phyloP scores from a whole-genome alignment of 140 eudicot genomes.

The Senecio squalidus region DNA sequence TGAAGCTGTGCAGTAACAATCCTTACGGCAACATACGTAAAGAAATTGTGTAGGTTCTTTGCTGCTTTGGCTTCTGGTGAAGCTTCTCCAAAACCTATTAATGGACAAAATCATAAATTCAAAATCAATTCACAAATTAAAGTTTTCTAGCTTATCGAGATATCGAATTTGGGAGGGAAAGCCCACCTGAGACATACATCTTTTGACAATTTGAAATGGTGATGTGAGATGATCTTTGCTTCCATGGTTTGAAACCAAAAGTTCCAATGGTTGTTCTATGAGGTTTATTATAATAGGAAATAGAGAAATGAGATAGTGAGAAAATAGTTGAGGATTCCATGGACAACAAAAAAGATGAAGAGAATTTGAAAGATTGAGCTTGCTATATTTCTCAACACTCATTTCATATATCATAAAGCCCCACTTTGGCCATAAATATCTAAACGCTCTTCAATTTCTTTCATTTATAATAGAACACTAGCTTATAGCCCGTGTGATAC shows the following conservation, averaged over 20 bases:
- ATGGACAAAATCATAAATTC: constrained; percentile 6
- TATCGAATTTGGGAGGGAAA: not conserved
- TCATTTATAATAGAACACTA: not conserved
- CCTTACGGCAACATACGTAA: constrained; percentile 81
- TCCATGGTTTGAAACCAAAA: constrained; percentile 43
- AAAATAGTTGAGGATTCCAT: constrained; percentile 51
- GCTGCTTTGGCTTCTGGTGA: constrained; percentile 95
- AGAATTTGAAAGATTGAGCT: constrained; percentile 1
- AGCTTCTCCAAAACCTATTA: constrained; percentile 91
- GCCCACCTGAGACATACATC: constrained; percentile 91
- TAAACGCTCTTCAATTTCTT: not conserved
- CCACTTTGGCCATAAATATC: constrained; percentile 17
- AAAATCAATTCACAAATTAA: not conserved
- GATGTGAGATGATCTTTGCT: constrained; percentile 20
- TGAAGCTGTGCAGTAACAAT: constrained; percentile 82
- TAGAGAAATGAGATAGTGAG: constrained; percentile 37
- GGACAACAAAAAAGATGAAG: constrained; percentile 2
- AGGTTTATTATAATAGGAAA: constrained; percentile 32
- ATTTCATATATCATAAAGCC: constrained; percentile 7
- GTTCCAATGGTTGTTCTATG: constrained; percentile 21
- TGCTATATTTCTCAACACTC: constrained; percentile 18
- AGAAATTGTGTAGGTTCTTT: constrained; percentile 72
- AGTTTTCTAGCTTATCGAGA: not conserved
- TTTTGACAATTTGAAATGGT: constrained; percentile 56
- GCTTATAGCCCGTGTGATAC: too few relatives aligned